These are phyloP conservation scores for Suillus tomentosus DNA, from an alignment of 768 basidiomycete species.

Conservation along the genomic window DNA sequence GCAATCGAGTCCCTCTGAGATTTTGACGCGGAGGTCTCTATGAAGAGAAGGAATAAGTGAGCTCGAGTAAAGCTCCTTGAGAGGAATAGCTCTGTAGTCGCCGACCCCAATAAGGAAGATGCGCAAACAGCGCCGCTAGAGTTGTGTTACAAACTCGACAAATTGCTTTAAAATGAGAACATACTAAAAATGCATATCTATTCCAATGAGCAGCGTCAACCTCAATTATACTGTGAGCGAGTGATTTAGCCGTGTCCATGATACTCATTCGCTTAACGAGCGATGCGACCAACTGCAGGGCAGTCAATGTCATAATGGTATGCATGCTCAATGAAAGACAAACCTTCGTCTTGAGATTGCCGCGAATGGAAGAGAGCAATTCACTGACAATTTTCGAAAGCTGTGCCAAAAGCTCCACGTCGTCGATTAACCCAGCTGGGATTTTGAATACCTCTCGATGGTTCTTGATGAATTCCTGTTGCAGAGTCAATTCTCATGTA, in stretches of 20 bases:
- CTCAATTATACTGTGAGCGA: constrained; percentile 8
- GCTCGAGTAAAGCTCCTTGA: neutral
- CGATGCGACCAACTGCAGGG: neutral
- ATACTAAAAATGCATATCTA: constrained; percentile 10
- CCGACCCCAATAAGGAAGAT: neutral
- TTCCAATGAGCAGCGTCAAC: constrained; percentile 12
- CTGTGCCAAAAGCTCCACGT: constrained; percentile 4
- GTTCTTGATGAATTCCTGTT: constrained; percentile 10
- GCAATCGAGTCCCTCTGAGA: neutral
- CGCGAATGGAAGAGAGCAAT: constrained; percentile 1
- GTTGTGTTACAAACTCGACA: neutral
- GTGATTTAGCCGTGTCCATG: constrained; percentile 5
- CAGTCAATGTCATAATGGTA: neutral
- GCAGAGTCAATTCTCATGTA: neutral
- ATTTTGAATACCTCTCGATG: constrained; percentile 10
- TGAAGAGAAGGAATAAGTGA: neutral
- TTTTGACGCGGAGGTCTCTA: neutral
- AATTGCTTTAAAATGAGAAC: neutral
- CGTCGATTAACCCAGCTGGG: neutral
- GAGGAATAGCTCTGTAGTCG: neutral
- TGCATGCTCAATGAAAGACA: neutral
- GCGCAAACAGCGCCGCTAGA: neutral
- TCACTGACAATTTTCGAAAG: constrained; percentile 10
- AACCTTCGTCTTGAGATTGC: constrained; percentile 7
- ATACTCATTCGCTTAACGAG: constrained; percentile 5